A percentile compares a stretch with the other conserved stretches of the same genome.
Evolutionary conservation across 208 protist genomes (phyloP).

Genomic region (Leishmania tropica): DNA sequence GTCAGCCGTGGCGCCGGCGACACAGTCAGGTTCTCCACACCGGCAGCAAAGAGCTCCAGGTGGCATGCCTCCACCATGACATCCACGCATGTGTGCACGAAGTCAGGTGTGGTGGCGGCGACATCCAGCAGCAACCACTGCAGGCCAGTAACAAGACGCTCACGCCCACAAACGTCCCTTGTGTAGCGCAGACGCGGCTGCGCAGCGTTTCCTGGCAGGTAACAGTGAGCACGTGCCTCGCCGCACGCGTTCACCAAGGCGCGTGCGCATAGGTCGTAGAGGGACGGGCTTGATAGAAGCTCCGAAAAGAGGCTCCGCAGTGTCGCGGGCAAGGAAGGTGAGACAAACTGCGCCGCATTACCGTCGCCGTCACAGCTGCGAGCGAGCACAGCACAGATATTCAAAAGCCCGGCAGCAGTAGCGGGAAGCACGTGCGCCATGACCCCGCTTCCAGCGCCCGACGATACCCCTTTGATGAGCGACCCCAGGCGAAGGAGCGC

Average conservation of each 20-base stretch:
- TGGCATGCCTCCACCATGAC: conserved; percentile 16
- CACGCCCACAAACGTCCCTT: background rate
- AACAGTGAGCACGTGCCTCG: background rate
- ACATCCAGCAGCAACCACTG: conserved; percentile 9
- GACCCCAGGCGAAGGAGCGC: conserved; percentile 48
- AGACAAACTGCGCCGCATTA: background rate
- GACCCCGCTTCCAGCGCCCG: conserved; percentile 40
- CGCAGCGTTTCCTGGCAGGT: conserved; percentile 2
- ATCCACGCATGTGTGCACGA: conserved; percentile 22
- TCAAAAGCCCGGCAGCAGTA: conserved; percentile 52
- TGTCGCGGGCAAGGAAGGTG: background rate
- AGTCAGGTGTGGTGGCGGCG: background rate
- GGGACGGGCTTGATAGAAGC: conserved; percentile 22
- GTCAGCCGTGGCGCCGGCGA: background rate
- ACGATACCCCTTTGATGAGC: conserved; percentile 45
- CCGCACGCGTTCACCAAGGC: conserved; percentile 19
- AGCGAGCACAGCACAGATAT: conserved; percentile 30
- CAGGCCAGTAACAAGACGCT: conserved; percentile 7
- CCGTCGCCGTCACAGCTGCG: background rate
- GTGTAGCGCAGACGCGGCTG: conserved; percentile 12
- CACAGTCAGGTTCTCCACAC: conserved; percentile 6
- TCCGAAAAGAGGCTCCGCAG: background rate
- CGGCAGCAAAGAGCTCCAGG: conserved; percentile 14
- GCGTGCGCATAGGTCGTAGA: conserved; percentile 17
- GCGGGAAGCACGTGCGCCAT: conserved; percentile 49